Evolutionary conservation across 2,329 filamentous ascomycete genomes (phyloP).

Genomic region (Ascomycota sp.): DNA sequence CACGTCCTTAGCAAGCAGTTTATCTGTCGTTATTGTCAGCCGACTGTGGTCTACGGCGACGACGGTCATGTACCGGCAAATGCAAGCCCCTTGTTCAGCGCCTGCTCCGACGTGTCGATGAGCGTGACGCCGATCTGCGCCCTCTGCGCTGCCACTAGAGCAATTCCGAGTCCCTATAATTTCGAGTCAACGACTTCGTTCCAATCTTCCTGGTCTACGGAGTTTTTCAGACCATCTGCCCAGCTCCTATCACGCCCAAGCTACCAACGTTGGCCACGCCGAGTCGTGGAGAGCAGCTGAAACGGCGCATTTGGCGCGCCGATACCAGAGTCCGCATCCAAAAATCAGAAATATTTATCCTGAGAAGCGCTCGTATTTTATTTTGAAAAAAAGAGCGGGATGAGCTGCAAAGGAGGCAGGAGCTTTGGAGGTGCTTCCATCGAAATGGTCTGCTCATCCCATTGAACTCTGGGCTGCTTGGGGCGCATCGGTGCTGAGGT

Average conservation of each 20-base stretch:
- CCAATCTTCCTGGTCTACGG: too few relatives aligned
- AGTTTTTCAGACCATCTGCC: constrained; percentile 59
- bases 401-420: too few relatives aligned
- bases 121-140: constrained; percentile 70
- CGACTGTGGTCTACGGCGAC: not conserved
- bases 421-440: too few relatives aligned
- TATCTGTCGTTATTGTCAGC: constrained; percentile 35
- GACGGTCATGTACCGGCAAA: constrained; percentile 51
- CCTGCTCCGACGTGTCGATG: constrained; percentile 65
- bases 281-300: constrained; percentile 46
- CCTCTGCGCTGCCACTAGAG: constrained; percentile 73
- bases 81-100: constrained; percentile 70
- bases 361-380: constrained; percentile 1
- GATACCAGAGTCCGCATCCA: constrained; percentile 15
- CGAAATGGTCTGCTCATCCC: too few relatives aligned
- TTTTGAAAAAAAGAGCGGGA: too few relatives aligned
- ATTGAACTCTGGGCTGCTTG: not conserved
- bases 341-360: constrained; percentile 20
- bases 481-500: too few relatives aligned
- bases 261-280: constrained; percentile 58
- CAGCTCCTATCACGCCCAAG: constrained; percentile 80
- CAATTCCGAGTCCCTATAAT: constrained; percentile 73
- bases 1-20: constrained; percentile 83
- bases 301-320: constrained; percentile 29
- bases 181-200: too few relatives aligned